Percentiles rank a stretch among this genome's conserved stretches.
phyloP scores from a whole-genome alignment of 192 early-diverging fungal genomes.

The Pecoramyces ruminantium region DNA sequence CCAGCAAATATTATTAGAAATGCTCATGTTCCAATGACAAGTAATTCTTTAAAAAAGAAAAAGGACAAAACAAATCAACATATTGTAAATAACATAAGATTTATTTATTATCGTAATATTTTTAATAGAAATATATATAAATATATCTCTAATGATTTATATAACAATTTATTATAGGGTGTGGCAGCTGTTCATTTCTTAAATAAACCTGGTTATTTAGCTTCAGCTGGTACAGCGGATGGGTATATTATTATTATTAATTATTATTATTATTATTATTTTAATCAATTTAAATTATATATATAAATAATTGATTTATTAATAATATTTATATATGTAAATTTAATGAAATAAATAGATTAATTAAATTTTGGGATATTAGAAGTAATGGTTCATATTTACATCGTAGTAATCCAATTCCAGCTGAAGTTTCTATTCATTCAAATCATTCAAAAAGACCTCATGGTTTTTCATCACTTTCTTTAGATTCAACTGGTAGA shows the following conservation, averaged over 20 bases:
- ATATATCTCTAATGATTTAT: neutral
- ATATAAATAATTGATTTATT: too few species aligned
- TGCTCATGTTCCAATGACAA: slow-evolving; percentile 16
- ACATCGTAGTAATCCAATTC: slow-evolving; percentile 18
- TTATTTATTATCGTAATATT: too few species aligned
- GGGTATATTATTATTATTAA: too few species aligned
- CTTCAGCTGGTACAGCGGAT: slow-evolving; percentile 42
- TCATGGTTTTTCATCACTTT: slow-evolving; percentile 45
- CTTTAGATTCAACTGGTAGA: slow-evolving; percentile 39
- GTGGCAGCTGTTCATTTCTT: slow-evolving; percentile 39
- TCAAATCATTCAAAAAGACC: slow-evolving; percentile 12
- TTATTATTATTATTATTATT: slow-evolving; percentile 10
- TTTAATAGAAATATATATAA: neutral
- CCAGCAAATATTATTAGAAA: slow-evolving; percentile 20
- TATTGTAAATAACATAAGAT: neutral
- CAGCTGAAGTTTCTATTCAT: slow-evolving; percentile 11
- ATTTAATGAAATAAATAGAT: too few species aligned
- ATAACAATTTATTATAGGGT: slow-evolving; percentile 2
- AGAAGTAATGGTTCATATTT: slow-evolving; percentile 23
- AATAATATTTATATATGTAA: too few species aligned
- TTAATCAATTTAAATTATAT: slow-evolving; percentile 5
- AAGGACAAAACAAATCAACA: slow-evolving; percentile 1
- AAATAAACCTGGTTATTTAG: slow-evolving; percentile 23
- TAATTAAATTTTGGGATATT: slow-evolving; percentile 72
- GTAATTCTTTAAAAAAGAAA: neutral